phyloP scores from a whole-genome alignment of 2,329 filamentous ascomycete genomes.

The Alternaria postmessia region DNA sequence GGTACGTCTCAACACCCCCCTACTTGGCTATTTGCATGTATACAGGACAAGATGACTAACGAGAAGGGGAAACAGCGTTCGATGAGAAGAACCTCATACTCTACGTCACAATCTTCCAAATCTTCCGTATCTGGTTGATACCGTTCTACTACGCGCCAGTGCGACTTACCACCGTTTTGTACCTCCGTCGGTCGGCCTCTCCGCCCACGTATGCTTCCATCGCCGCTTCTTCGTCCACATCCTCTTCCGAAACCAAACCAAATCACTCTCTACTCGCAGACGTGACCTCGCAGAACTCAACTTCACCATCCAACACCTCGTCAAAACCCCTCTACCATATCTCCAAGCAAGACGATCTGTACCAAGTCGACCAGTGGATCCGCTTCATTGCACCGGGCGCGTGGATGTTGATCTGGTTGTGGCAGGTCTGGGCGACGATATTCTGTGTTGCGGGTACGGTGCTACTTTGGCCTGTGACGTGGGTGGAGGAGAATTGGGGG shows the following conservation, averaged over 20 bases:
- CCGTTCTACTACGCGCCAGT: slow-evolving; percentile 77
- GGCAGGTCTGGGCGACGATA: slow-evolving; percentile 71
- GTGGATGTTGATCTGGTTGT: slow-evolving; percentile 65
- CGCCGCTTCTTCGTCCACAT: not conserved
- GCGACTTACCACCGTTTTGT: slow-evolving; percentile 72
- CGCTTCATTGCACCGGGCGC: slow-evolving; percentile 72
- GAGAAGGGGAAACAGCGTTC: slow-evolving; percentile 61
- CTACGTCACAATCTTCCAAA: slow-evolving; percentile 76
- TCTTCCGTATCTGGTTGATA: slow-evolving; percentile 79
- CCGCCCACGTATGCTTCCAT: not conserved
- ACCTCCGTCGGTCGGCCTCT: slow-evolving; percentile 52
- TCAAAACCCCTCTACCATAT: slow-evolving; percentile 70
- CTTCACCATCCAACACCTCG: not conserved
- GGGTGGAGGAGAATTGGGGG: slow-evolving; percentile 28
- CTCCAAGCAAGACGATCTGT: slow-evolving; percentile 78
- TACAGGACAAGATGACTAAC: not conserved
- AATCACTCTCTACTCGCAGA: not conserved
- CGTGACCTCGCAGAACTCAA: too few relatives aligned
- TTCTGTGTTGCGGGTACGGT: slow-evolving; percentile 69
- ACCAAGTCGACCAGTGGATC: slow-evolving; percentile 78
- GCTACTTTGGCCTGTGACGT: slow-evolving; percentile 58
- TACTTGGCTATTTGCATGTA: not conserved
- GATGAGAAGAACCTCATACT: slow-evolving; percentile 72
- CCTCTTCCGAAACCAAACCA: not conserved
- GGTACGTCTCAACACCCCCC: slow-evolving; percentile 50